These are phyloP conservation scores for Rutstroemia sp. DNA, from an alignment of 2,329 filamentous ascomycete genomes.

Conservation along the genomic window DNA sequence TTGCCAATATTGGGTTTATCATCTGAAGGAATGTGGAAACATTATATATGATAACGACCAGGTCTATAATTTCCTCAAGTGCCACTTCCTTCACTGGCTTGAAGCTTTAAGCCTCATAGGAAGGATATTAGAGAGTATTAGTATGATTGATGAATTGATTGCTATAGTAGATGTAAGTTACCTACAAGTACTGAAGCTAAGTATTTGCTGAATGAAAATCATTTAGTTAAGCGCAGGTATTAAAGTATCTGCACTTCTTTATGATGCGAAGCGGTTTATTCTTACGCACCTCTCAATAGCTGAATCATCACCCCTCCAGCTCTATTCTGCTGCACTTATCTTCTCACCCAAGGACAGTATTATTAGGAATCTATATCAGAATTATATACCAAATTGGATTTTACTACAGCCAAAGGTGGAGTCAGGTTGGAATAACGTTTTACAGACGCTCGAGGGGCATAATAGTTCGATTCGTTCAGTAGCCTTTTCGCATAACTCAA, in stretches of 20 bases:
- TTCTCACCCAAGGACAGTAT: too few relatives aligned
- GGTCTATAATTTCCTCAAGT: conserved; percentile 31
- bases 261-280: conserved; percentile 4
- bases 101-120: conserved; percentile 20
- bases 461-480: too few relatives aligned
- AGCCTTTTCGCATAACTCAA: too few relatives aligned
- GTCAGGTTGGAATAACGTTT: too few relatives aligned
- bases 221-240: not conserved
- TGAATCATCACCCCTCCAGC: too few relatives aligned
- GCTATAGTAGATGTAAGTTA: not conserved
- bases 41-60: conserved; percentile 24
- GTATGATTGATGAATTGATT: conserved; percentile 8
- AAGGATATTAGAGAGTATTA: conserved; percentile 13
- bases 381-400: too few relatives aligned
- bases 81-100: conserved; percentile 33
- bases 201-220: not conserved
- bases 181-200: too few relatives aligned
- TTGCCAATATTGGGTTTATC: conserved; percentile 17
- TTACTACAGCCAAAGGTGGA: too few relatives aligned
- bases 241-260: not conserved
- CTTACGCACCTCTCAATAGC: not conserved
- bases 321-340: too few relatives aligned
- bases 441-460: too few relatives aligned
- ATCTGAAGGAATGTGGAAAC: conserved; percentile 18
- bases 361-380: too few relatives aligned